Conservation (phyloP, 345 rosid genomes). For the Arabis alpina region DNA sequence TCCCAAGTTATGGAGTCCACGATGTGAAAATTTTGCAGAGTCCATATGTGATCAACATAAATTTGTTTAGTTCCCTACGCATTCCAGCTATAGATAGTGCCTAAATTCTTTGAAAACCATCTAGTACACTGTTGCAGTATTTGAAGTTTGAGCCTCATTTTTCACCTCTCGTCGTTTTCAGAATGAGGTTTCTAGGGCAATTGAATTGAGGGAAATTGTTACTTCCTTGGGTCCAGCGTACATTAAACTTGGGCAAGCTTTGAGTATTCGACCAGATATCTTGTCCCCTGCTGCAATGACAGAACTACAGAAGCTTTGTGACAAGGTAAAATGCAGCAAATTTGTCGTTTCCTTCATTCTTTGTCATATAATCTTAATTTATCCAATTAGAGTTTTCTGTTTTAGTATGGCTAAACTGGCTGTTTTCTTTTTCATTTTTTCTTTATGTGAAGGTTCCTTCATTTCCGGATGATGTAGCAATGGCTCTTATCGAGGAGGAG, state of each 20-base stretch:
- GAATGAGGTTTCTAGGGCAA: slow-evolving; percentile 98
- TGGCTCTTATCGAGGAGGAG: slow-evolving; percentile 95
- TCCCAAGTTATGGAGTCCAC: too few species aligned
- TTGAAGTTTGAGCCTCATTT: slow-evolving; percentile 15
- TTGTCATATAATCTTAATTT: slow-evolving; percentile 1
- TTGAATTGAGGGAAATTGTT: slow-evolving; percentile 93
- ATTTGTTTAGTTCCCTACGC: slow-evolving; percentile 1
- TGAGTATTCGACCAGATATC: slow-evolving; percentile 97
- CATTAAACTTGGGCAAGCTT: slow-evolving; percentile 96
- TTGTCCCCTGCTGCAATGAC: slow-evolving; percentile 90
- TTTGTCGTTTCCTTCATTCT: neutral
- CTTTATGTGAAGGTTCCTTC: slow-evolving; percentile 87
- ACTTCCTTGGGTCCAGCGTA: slow-evolving; percentile 99
- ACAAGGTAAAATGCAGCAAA: slow-evolving; percentile 63
- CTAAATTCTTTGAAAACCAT: neutral
- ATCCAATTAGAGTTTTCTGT: neutral
- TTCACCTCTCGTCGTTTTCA: slow-evolving; percentile 41
- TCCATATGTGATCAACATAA: neutral
- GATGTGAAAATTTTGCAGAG: too few species aligned
- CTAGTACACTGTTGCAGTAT: neutral
- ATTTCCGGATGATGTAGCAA: slow-evolving; percentile 94
- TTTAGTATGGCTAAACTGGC: slow-evolving; percentile 9
- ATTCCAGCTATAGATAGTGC: neutral
- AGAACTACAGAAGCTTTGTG: slow-evolving; percentile 98
- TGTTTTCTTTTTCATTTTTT: slow-evolving; percentile 35